Conservation (phyloP, 345 rosid species). For the Salix caprea region DNA sequence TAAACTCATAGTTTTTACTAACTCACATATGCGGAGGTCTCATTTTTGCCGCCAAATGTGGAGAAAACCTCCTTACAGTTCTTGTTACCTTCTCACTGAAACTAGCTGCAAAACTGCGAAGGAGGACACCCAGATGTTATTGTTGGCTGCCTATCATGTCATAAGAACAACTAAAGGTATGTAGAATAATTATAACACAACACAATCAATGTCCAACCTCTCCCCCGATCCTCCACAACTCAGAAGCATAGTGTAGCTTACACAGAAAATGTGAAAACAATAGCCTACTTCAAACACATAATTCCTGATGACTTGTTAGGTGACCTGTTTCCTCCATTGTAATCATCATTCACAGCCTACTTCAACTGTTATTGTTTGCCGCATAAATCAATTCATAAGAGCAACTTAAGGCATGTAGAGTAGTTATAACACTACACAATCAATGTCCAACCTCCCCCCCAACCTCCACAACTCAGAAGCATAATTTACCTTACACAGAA, state of each 20-base stretch:
- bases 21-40: constrained; percentile 89
- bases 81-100: constrained; percentile 89
- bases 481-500: neutral
- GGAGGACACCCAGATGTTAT: neutral
- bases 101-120: constrained; percentile 85
- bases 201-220: neutral
- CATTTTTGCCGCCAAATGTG: constrained; percentile 96
- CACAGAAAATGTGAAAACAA: neutral
- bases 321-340: no score
- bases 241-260: neutral
- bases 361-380: no score
- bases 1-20: neutral
- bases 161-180: neutral
- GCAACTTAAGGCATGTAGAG: neutral
- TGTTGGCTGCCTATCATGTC: neutral
- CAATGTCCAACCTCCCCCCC: neutral
- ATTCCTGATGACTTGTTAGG: neutral
- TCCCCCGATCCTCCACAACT: neutral
- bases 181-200: neutral
- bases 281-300: neutral
- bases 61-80: constrained; percentile 84
- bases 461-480: neutral
- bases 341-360: neutral
- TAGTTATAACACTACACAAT: neutral
- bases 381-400: no score